These are phyloP conservation scores for Onygenales sp. DNA, from an alignment of 2,329 filamentous ascomycete genomes.

Conservation along the genomic window DNA sequence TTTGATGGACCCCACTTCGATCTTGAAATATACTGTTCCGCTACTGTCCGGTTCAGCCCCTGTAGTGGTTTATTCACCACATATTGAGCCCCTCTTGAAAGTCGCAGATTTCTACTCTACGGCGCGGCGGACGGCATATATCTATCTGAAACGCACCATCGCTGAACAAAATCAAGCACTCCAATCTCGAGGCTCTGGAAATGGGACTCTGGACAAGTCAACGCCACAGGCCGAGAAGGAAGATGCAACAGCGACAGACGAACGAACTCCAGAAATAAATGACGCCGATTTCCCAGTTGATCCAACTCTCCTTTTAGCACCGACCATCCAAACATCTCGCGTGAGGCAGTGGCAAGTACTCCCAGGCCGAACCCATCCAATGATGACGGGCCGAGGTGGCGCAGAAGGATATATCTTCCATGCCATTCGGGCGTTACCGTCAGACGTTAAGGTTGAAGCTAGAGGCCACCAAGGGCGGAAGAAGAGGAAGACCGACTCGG, in stretches of 20 bases:
- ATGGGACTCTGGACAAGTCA: neutral
- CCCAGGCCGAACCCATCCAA: conserved; percentile 80
- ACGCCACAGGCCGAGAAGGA: neutral
- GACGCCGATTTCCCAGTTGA: conserved; percentile 75
- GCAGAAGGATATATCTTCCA: conserved; percentile 88
- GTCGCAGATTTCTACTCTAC: conserved; percentile 80
- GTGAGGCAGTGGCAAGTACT: conserved; percentile 82
- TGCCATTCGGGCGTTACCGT: conserved; percentile 68
- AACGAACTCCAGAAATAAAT: conserved; percentile 14
- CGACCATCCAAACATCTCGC: conserved; percentile 70
- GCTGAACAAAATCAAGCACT: neutral
- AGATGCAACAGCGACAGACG: conserved; percentile 34
- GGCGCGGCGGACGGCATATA: conserved; percentile 64
- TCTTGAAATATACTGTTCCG: conserved; percentile 67
- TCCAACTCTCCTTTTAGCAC: conserved; percentile 70
- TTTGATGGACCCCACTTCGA: conserved; percentile 67
- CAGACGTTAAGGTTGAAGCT: conserved; percentile 70
- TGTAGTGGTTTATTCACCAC: conserved; percentile 75
- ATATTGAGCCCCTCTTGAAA: conserved; percentile 66
- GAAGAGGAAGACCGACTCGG: conserved; percentile 48
- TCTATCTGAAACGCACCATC: conserved; percentile 24
- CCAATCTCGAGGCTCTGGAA: conserved; percentile 32
- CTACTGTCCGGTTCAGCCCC: conserved; percentile 74
- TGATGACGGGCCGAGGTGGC: conserved; percentile 84
- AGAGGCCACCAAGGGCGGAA: conserved; percentile 61